Evolutionary conservation across 768 basidiomycete genomes (phyloP), one percentile per base, ranked within the genome.

Genomic region (Cystofilobasidium macerans): DNA sequence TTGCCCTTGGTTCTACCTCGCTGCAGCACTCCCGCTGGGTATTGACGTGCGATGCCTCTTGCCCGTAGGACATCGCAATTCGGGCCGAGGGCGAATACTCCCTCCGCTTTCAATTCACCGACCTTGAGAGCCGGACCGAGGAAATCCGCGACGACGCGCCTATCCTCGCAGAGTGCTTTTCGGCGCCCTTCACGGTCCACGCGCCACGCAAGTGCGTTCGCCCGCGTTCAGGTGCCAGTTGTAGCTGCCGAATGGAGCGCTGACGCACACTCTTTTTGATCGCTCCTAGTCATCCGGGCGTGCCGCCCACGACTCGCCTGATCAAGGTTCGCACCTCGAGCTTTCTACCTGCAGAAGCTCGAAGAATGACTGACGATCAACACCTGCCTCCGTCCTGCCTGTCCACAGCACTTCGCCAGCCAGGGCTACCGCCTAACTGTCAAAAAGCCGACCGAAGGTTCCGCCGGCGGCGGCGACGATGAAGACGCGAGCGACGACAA

Each of bases 1-100:
- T 59, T n/a, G 3, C 11, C 22, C 30, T 40, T 14, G 8, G 12
- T 20, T 14, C 24, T 16, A 1, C 38, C 40, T 43, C 22, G 7
- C 42, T 35, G n/a, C 40, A 11, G 35, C 47, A 8, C 38, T 24
- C 30, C 4, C 35, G 57, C 6, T 1, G 6, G 18, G 42, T 1
- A 9, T 16, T 24, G 36, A 42, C 24, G 32, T n/a, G 24, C 13
- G 28, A 35, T 2, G 12, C 3, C 28, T 22, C 26, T 54, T 11
- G 36, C 58, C 33, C 24, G 11, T 54, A 67, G 58, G 65, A 67
- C 61, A 62, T 67, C 56, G 65, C 65, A 5, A 57, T 67, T 32
- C 60, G 65, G 43, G 56, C 60, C 16, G 65, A 67, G 33, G 65
- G 65, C 32, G 45, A 45, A 28, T 67, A 67, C 45, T 61, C 65